Base-by-base conservation (phyloP, 257 asterid species). In the Ligustrum vulgare region DNA sequence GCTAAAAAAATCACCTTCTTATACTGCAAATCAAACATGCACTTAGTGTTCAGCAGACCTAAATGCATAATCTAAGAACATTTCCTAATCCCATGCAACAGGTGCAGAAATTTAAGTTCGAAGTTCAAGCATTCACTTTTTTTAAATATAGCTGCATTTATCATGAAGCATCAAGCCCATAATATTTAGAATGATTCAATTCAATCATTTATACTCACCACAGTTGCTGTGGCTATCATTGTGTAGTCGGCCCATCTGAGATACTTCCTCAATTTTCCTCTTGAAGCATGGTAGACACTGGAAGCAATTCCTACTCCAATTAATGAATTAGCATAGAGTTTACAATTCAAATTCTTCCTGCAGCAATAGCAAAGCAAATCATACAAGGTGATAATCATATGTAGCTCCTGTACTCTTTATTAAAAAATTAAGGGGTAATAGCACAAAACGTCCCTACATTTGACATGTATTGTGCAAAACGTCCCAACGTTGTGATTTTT, bases 191-290 rank as follows among this genome's bases (percentile, higher is more conserved):
- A 37, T 25, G 49, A 56, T 72, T 81, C 18, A 45, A 65, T 12
- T 3, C 18, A 45, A 65, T 12, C 2, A 66, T 71, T 65, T 37
- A 58, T 69, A 72, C 90, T 76, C 75, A 91, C 98, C 84, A 93
- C 92, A 9, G 98, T 87, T 41, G 98, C 90, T 82, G 99, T 86
- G 77, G 99, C 98, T 60, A 95, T 95, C 99, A 93, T 95, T 23
- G 97, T 86, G 88, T 95, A 91, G 86, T 93, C 99, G 54, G 93
- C 99, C 99, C 99, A 95, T 83, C 99, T 93, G 75, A 93, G 83
- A 77, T 90, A 95, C 86, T 90, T 91, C 73, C 93, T 87, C 75
- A 84, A 11, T 73, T 77, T 90, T 72, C 99, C 99, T 73, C 94
- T 88, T 0, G 98, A 92, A 72, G 90, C 79, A 85, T 92, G 97